Evolutionary conservation across 495 filamentous ascomycete genomes (phyloP).

Genomic region (Wilcoxina mikolae): DNA sequence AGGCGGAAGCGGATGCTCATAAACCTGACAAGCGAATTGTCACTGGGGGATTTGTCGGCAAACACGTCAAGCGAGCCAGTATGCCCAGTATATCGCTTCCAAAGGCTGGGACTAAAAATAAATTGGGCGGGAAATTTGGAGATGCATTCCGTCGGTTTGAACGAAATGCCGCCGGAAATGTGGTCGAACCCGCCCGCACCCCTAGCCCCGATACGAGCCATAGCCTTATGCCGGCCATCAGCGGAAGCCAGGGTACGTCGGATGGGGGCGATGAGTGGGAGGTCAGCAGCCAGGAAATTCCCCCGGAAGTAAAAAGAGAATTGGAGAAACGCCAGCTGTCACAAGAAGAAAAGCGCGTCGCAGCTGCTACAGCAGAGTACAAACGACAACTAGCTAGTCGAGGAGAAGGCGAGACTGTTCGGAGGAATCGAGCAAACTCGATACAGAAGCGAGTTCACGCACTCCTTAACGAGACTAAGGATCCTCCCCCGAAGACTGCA

Average conservation of each 20-base stretch:
- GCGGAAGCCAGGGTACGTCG: constrained; percentile 48
- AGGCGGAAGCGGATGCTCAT: constrained; percentile 49
- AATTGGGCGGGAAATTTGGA: constrained; percentile 80
- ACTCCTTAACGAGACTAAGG: constrained; percentile 59
- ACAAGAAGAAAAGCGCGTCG: constrained; percentile 85
- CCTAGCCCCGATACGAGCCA: constrained; percentile 47
- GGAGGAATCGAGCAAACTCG: constrained; percentile 51
- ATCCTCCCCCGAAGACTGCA: constrained; percentile 52
- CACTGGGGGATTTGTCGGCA: constrained; percentile 35
- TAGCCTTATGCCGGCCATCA: neutral
- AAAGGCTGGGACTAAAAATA: constrained; percentile 57
- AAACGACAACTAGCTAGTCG: constrained; percentile 56
- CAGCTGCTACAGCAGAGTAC: constrained; percentile 82
- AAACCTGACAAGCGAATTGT: constrained; percentile 56
- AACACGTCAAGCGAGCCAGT: constrained; percentile 68
- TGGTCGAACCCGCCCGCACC: constrained; percentile 29
- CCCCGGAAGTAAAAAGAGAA: constrained; percentile 81
- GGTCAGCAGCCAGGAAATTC: constrained; percentile 50
- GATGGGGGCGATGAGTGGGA: constrained; percentile 53
- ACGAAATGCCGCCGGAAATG: constrained; percentile 38
- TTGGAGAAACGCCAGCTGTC: constrained; percentile 70
- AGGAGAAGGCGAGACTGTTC: constrained; percentile 35
- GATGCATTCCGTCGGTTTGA: constrained; percentile 94
- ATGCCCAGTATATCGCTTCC: constrained; percentile 56
- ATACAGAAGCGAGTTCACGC: constrained; percentile 85